Evolutionary conservation across 495 filamentous ascomycete genomes (phyloP).

Genomic region (Trichoderma virens): DNA sequence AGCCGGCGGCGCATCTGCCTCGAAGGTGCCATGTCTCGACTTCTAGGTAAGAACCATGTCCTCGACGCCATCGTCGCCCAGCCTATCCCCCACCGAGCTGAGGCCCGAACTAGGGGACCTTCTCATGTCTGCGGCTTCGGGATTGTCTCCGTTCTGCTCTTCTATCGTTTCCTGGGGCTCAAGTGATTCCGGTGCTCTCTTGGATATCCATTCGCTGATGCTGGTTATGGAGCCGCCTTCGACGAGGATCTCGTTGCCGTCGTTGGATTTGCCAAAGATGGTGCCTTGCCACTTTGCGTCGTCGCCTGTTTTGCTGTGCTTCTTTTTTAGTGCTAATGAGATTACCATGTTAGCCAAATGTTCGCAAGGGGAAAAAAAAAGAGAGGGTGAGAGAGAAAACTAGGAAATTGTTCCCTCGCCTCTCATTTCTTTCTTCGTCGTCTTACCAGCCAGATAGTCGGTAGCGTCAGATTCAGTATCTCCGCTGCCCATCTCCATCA

Average conservation of each 20-base stretch:
- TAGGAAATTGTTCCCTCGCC: neutral
- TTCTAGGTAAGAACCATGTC: slow-evolving; percentile 29
- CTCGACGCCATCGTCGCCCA: slow-evolving; percentile 21
- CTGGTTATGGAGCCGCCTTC: slow-evolving; percentile 63
- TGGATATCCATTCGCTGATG: slow-evolving; percentile 54
- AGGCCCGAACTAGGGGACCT: slow-evolving; percentile 42
- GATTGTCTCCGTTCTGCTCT: neutral
- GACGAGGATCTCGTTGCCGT: slow-evolving; percentile 58
- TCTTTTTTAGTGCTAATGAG: slow-evolving; percentile 60
- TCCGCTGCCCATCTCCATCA: slow-evolving; percentile 51
- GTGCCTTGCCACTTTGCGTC: slow-evolving; percentile 76
- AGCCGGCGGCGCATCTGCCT: neutral
- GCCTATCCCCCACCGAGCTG: slow-evolving; percentile 41
- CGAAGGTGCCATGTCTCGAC: neutral
- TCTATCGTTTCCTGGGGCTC: slow-evolving; percentile 14
- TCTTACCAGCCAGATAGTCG: slow-evolving; percentile 63
- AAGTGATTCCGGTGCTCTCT: slow-evolving; percentile 14
- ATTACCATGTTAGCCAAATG: neutral
- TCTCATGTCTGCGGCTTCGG: slow-evolving; percentile 15
- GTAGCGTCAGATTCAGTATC: slow-evolving; percentile 43
- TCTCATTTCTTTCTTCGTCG: neutral
- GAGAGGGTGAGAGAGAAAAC: neutral
- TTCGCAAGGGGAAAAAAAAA: neutral
- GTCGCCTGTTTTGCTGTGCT: slow-evolving; percentile 71
- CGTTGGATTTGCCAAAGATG: slow-evolving; percentile 59